Evolutionary conservation across 257 asterid species (phyloP).

Genomic region (Fraxinus americana): DNA sequence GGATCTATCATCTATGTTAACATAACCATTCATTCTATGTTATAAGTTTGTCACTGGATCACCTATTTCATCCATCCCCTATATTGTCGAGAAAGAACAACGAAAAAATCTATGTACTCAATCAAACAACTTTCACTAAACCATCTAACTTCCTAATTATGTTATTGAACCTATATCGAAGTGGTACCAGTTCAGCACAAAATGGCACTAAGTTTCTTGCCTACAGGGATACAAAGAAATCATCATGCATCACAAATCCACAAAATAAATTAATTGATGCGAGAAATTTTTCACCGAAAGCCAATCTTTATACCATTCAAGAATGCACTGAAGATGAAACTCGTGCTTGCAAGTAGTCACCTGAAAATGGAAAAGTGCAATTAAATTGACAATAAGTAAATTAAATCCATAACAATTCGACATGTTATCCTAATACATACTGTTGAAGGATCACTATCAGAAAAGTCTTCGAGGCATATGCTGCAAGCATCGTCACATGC

Average conservation of each 20-base stretch:
- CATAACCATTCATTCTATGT: background rate
- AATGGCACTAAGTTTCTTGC: background rate
- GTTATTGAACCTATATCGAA: background rate
- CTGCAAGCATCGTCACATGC: conserved; percentile 94
- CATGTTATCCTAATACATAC: conserved; percentile 40
- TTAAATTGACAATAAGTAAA: background rate
- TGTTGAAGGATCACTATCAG: conserved; percentile 78
- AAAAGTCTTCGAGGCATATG: conserved; percentile 84
- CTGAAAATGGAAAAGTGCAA: conserved; percentile 41
- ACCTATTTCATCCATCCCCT: background rate
- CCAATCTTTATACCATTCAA: conserved; percentile 63
- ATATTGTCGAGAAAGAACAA: background rate
- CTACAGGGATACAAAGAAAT: background rate
- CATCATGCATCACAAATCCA: conserved; percentile 1
- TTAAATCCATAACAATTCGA: background rate
- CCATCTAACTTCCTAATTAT: background rate
- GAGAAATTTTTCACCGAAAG: background rate
- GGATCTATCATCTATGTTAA: background rate
- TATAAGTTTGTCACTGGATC: background rate
- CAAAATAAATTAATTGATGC: background rate
- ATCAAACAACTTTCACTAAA: background rate
- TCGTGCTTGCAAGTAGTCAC: conserved; percentile 93
- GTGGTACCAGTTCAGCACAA: background rate
- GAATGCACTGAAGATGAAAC: conserved; percentile 89
- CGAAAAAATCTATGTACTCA: background rate